Percentiles rank a stretch among this genome's conserved stretches.
phyloP scores from a whole-genome alignment of 805 yeast species.

The Suhomyces faveliae region DNA sequence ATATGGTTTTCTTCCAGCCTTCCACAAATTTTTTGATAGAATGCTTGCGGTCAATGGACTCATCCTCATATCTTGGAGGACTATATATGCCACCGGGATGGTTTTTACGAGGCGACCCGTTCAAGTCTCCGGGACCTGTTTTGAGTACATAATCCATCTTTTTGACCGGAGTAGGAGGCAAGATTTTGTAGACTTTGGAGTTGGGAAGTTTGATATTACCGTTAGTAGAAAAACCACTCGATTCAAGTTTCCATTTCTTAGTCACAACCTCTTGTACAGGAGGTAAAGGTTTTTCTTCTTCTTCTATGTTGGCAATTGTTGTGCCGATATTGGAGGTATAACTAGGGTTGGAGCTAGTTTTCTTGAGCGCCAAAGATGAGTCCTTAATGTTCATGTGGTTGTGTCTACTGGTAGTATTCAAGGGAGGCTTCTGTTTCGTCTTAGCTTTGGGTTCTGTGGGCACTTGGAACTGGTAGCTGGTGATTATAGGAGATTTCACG shows the following conservation, averaged over 20 bases:
- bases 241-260: slow-evolving; percentile 25
- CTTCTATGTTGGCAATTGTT: not conserved
- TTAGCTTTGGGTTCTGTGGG: slow-evolving; percentile 1
- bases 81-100: slow-evolving; percentile 1
- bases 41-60: slow-evolving; percentile 22
- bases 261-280: not conserved
- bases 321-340: not conserved
- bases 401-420: slow-evolving; percentile 21
- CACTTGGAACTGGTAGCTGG: slow-evolving; percentile 1
- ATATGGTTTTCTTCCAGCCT: slow-evolving; percentile 40
- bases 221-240: slow-evolving; percentile 46
- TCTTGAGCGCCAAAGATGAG: slow-evolving; percentile 39
- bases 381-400: slow-evolving; percentile 40
- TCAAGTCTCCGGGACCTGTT: slow-evolving; percentile 10
- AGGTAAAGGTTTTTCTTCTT: slow-evolving; percentile 2
- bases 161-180: slow-evolving; percentile 70
- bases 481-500: slow-evolving; percentile 7
- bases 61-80: slow-evolving; percentile 1
- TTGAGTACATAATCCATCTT: slow-evolving; percentile 46
- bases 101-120: slow-evolving; percentile 10
- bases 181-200: slow-evolving; percentile 42
- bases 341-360: slow-evolving; percentile 16
- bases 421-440: slow-evolving; percentile 3
- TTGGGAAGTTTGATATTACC: slow-evolving; percentile 54
- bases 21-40: slow-evolving; percentile 39